Base-by-base conservation (phyloP, 371 early-diverging fungal genomes). In the Rhizopus microsporus region DNA sequence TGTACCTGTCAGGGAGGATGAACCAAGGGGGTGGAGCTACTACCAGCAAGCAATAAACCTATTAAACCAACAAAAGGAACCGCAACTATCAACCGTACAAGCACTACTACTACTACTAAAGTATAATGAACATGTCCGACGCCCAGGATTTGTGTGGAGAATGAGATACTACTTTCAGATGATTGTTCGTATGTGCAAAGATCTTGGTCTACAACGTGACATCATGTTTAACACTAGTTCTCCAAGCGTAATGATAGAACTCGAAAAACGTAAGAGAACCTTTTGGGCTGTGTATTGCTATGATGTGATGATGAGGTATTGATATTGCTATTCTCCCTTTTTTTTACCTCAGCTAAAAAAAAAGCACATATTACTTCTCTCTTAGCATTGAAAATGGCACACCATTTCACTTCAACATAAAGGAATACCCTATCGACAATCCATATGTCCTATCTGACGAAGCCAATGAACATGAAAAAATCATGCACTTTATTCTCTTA, bases 251-350 rank as follows among this genome's bases (percentile, higher is more conserved):
- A 23, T 43, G 5, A 42, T 60, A 4, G 63, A 65, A 29, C 50
- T 59, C 9, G 70, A 69, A 17, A 62, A 48, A 32, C 46, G 70
- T 42, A 70, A 63, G 42, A 46, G 70, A 7, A 62, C 54, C 3
- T 70, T 70, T 59, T 70, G 70, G 70, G 67, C 70, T 1, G 35
- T 63, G 7, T 70, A 60, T 52, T 66, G 63, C 7, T 70, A 70
- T 30, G 70, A 70, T 63, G 55, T 66, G 54, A 65, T 70, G 62
- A 65, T 70, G 67, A 70, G 70, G 70, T 66, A 57, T 37, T 37
- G 38, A 37, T 31, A 37, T 37, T 30, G 2, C 4, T 7, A 3
- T n/a, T 54, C 32, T 5, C 35, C 3, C n/a, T 50, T 23, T 10
- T 55, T 30, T n/a, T 15, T 29, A 29, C 8, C 16, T 51, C 6